Base-by-base conservation (phyloP, 176 grass and related monocot genomes). In the Oryza rufipogon region DNA sequence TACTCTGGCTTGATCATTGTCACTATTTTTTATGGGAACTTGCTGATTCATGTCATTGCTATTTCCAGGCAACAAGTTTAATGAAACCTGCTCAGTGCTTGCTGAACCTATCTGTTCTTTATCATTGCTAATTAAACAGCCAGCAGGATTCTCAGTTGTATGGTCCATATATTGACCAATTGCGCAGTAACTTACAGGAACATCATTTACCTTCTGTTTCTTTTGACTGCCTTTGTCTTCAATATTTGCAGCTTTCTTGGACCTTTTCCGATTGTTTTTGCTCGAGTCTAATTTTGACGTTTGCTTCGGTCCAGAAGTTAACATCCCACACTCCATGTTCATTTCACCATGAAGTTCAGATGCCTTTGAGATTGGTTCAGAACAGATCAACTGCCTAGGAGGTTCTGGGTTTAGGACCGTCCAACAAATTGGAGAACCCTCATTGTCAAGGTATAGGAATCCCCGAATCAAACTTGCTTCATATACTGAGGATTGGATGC, bases 391-490 rank as follows among this genome's bases (percentile, higher is more conserved):
- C 47, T 80, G 77, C 12, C 46, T 68, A 68, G 72, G 64, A 74
- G 85, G 54, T 71, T 85, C 84, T 58, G 78, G 66, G 68, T 92
- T 85, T 28, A 58, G 39, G 34, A 90, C 85, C 8, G 75, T 82
- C 85, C 80, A 90, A 54, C 85, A 79, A 78, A 92, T 68, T 25
- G 90, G 90, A 90, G 81, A 87, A 81, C 91, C 88, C 42, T 82
- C 58, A 61, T 67, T 87, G 13, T 85, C 90, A 93, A 95, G 89
- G 84, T 85, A 77, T 52, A 92, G 80, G 72, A 78, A 85, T 87
- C 92, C 95, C 84, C 89, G 82, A 65, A 93, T 86, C 70, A 97
- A 77, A 68, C 81, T 95, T 68, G 88, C 81, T 89, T 95, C 83
- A 82, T 89, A 79, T 73, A 79, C 71, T 73, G 80, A 70, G 86